Percentiles rank a stretch among this genome's conserved stretches.
phyloP scores from a whole-genome alignment of 2,329 filamentous ascomycete genomes.

The Davidsoniella australis region DNA sequence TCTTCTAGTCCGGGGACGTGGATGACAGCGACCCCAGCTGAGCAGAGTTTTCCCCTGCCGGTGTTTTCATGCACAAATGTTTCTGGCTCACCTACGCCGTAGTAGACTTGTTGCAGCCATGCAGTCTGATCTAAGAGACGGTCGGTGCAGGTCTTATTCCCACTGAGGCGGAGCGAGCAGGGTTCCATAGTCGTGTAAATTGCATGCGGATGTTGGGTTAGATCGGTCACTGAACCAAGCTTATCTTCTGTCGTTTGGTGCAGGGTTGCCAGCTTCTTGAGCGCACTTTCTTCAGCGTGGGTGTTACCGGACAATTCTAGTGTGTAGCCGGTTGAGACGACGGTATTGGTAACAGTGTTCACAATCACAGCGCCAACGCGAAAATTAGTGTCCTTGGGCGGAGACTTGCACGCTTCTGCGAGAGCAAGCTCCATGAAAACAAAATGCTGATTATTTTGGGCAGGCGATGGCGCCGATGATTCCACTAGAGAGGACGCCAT shows the following conservation, averaged over 20 bases:
- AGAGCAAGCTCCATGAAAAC: constrained; percentile 6
- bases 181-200: constrained; percentile 93
- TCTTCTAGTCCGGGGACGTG: constrained; percentile 60
- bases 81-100: constrained; percentile 76
- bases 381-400: constrained; percentile 80
- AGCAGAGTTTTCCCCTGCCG: constrained; percentile 51
- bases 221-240: constrained; percentile 21
- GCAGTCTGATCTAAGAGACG: constrained; percentile 48
- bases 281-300: constrained; percentile 85
- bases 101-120: constrained; percentile 61
- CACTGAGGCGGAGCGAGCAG: constrained; percentile 56
- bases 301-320: constrained; percentile 85
- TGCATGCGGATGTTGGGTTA: constrained; percentile 17
- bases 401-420: constrained; percentile 24
- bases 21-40: constrained; percentile 56
- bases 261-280: constrained; percentile 48
- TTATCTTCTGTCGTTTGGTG: constrained; percentile 29
- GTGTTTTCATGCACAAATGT: constrained; percentile 76
- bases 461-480: neutral
- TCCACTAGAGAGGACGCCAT: no score
- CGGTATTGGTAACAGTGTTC: constrained; percentile 32
- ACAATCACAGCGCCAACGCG: constrained; percentile 85
- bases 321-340: constrained; percentile 75
- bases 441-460: neutral
- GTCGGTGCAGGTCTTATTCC: constrained; percentile 62